These are phyloP conservation scores for Thraustochytrium sp. DNA, from an alignment of 352 stramenopile species.

Conservation along the genomic window DNA sequence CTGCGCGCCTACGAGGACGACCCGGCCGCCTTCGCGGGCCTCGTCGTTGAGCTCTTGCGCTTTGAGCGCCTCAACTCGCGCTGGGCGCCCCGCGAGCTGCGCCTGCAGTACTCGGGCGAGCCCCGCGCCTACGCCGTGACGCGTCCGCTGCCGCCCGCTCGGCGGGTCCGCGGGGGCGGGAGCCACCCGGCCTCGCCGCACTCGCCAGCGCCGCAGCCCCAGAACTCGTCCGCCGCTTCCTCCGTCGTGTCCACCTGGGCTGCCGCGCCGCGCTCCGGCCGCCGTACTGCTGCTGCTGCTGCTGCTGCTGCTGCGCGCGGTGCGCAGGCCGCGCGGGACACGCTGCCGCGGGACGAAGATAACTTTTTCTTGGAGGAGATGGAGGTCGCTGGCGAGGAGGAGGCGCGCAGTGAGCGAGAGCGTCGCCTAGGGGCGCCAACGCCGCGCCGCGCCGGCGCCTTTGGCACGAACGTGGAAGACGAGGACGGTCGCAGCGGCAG, in stretches of 20 bases:
- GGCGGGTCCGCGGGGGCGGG: neutral
- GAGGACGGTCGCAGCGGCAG: neutral
- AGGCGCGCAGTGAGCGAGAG: too few species aligned
- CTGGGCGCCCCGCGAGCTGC: slow-evolving; percentile 26
- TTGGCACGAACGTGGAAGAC: too few species aligned
- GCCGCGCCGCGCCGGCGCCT: too few species aligned
- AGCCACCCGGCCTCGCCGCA: neutral
- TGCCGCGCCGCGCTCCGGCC: too few species aligned
- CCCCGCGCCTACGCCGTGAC: neutral
- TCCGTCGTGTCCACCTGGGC: too few species aligned
- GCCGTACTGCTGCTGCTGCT: too few species aligned
- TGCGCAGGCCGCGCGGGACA: neutral
- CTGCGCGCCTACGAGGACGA: neutral
- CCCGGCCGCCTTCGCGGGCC: neutral
- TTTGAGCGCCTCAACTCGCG: slow-evolving; percentile 11
- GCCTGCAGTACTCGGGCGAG: neutral
- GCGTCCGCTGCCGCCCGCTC: neutral
- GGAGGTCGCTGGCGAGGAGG: too few species aligned
- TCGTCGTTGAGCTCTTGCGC: slow-evolving; percentile 11
- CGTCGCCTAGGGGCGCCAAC: too few species aligned
- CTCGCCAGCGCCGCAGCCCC: too few species aligned
- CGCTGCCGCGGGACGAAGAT: neutral
- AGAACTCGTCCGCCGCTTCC: too few species aligned
- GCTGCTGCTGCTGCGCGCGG: too few species aligned
- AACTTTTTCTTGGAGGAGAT: too few species aligned